A percentile compares a stretch with the other conserved stretches of the same genome.
phyloP scores from a whole-genome alignment of 1,139 yeast species.

The Zygoascus hellenicus region DNA sequence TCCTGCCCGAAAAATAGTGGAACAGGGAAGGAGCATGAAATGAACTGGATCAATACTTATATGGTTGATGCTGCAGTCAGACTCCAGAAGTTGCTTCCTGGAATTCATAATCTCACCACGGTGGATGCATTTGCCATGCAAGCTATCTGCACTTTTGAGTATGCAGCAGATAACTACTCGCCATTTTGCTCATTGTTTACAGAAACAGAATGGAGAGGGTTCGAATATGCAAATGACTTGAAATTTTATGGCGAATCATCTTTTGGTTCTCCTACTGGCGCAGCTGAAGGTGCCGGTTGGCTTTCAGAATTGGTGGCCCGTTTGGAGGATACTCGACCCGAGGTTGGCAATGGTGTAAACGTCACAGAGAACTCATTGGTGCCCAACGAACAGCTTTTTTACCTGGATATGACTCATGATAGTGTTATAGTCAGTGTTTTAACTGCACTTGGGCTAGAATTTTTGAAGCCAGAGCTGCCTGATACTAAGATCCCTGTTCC shows the following conservation, averaged over 20 bases:
- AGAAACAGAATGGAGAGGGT: constrained; percentile 45
- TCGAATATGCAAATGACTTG: constrained; percentile 42
- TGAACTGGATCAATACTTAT: constrained; percentile 36
- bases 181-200: constrained; percentile 46
- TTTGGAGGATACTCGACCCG: constrained; percentile 26
- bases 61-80: constrained; percentile 40
- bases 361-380: constrained; percentile 31
- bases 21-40: constrained; percentile 21
- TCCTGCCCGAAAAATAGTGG: constrained; percentile 36
- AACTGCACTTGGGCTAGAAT: constrained; percentile 37
- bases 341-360: constrained; percentile 35
- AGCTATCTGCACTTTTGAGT: constrained; percentile 45
- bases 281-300: constrained; percentile 42
- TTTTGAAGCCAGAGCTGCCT: constrained; percentile 34
- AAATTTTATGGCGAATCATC: constrained; percentile 39
- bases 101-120: constrained; percentile 35
- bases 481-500: constrained; percentile 36
- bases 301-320: constrained; percentile 37
- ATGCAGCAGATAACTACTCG: constrained; percentile 45
- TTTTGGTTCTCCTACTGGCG: constrained; percentile 36
- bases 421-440: constrained; percentile 36
- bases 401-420: constrained; percentile 42
- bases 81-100: constrained; percentile 40
- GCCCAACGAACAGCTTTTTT: constrained; percentile 40
- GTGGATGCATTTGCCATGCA: constrained; percentile 39